Conservation (phyloP, 331 rosid genomes). For the Rhamnella rubrinervis region DNA sequence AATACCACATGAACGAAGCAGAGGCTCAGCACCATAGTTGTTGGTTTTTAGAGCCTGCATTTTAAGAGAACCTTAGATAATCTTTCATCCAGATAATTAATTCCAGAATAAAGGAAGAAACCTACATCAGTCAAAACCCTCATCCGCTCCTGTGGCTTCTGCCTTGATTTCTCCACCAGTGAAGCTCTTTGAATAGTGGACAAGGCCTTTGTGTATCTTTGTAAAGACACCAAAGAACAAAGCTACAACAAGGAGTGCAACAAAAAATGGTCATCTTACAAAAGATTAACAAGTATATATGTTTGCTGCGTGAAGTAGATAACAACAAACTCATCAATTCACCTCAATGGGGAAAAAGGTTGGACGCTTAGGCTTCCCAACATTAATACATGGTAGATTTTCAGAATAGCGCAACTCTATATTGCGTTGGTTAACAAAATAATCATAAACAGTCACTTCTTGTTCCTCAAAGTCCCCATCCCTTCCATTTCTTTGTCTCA, state of each 20-base stretch:
- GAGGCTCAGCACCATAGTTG: constrained; percentile 70
- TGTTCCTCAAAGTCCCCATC: constrained; percentile 35
- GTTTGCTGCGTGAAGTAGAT: neutral
- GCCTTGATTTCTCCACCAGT: constrained; percentile 85
- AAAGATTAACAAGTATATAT: neutral
- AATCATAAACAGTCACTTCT: constrained; percentile 81
- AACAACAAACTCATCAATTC: neutral
- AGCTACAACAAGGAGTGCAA: constrained; percentile 36
- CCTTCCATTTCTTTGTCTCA: constrained; percentile 50
- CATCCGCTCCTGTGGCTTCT: constrained; percentile 92
- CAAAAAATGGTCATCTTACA: neutral
- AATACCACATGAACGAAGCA: constrained; percentile 71
- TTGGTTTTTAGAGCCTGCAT: constrained; percentile 64
- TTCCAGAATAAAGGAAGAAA: constrained; percentile 3
- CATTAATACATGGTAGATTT: constrained; percentile 80
- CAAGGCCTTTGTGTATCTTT: constrained; percentile 78
- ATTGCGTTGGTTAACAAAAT: constrained; percentile 62
- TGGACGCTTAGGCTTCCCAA: constrained; percentile 91
- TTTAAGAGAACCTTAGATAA: neutral
- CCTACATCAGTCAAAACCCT: constrained; percentile 60
- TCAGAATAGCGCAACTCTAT: constrained; percentile 60
- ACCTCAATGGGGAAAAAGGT: constrained; percentile 95
- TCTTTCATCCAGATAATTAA: neutral
- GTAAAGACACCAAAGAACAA: constrained; percentile 73
- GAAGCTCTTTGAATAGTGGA: constrained; percentile 80